These are phyloP conservation scores for Triticum aestivum DNA, from an alignment of 176 grass and related monocot species.

Conservation along the genomic window DNA sequence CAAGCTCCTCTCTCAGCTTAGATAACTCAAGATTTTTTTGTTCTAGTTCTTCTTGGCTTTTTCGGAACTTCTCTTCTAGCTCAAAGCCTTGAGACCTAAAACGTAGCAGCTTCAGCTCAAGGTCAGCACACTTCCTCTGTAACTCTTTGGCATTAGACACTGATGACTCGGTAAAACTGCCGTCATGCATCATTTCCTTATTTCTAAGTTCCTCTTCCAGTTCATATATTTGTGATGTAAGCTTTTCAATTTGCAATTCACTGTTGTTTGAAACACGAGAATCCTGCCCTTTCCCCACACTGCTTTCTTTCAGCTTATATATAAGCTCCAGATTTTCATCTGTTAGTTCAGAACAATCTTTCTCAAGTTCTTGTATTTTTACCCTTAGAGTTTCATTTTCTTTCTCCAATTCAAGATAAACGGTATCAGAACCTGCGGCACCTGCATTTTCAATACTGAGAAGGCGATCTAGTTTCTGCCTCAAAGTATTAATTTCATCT, in stretches of 20 bases:
- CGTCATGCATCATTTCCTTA: constrained; percentile 38
- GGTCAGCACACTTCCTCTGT: constrained; percentile 68
- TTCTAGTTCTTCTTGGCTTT: constrained; percentile 60
- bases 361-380: constrained; percentile 93
- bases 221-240: constrained; percentile 50
- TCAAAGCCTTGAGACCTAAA: constrained; percentile 62
- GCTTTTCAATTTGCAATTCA: constrained; percentile 39
- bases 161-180: constrained; percentile 31
- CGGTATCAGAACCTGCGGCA: constrained; percentile 25
- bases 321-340: constrained; percentile 93
- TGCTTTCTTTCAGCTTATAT: constrained; percentile 65
- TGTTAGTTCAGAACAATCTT: constrained; percentile 82
- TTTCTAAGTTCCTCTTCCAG: constrained; percentile 47
- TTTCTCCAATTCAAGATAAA: constrained; percentile 59
- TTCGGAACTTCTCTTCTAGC: constrained; percentile 58
- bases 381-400: constrained; percentile 69
- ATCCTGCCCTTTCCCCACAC: constrained; percentile 34
- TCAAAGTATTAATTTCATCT: constrained; percentile 65
- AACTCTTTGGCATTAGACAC: constrained; percentile 50
- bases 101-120: constrained; percentile 76
- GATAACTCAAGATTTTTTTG: constrained; percentile 62
- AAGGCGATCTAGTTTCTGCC: constrained; percentile 50
- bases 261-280: constrained; percentile 29
- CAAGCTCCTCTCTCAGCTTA: constrained; percentile 50
- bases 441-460: constrained; percentile 41